Percentiles rank a stretch among this genome's conserved stretches.
These are phyloP conservation scores for Lachancea sp. DNA, from an alignment of 805 yeast genomes.

Conservation along the genomic window DNA sequence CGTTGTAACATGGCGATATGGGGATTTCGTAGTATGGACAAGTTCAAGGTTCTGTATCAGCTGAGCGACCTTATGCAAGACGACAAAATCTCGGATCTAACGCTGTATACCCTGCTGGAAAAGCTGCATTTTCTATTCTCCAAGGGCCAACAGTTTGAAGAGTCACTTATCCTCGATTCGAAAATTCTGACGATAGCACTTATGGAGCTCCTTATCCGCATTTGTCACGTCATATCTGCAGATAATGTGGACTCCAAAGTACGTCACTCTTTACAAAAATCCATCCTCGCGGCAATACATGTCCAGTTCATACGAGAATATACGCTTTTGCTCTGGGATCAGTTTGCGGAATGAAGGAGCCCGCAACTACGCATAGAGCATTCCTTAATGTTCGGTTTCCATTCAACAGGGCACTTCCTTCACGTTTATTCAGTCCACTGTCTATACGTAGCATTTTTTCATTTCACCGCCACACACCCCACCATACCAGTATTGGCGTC, in stretches of 20 bases:
- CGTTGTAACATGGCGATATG: constrained; percentile 10
- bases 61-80: constrained; percentile 4
- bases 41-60: constrained; percentile 6
- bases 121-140: constrained; percentile 9
- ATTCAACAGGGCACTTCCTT: no score
- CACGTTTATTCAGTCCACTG: no score
- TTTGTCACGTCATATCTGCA: constrained; percentile 7
- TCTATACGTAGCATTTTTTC: no score
- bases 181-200: constrained; percentile 9
- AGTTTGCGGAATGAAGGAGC: constrained; percentile 1
- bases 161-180: constrained; percentile 5
- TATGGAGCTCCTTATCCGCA: constrained; percentile 8
- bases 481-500: no score
- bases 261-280: constrained; percentile 6
- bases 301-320: constrained; percentile 6
- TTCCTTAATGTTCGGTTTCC: no score
- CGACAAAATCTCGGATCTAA: constrained; percentile 5
- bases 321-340: constrained; percentile 3
- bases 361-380: no score
- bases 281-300: constrained; percentile 4
- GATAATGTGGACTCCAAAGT: constrained; percentile 3
- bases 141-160: constrained; percentile 3
- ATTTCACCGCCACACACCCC: no score
- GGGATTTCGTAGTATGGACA: constrained; percentile 6
- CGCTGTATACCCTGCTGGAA: constrained; percentile 10